Evolutionary conservation across 148 eudicot genomes (phyloP), one percentile per base, ranked within the genome.

Genomic region (Talinum fruticosum): DNA sequence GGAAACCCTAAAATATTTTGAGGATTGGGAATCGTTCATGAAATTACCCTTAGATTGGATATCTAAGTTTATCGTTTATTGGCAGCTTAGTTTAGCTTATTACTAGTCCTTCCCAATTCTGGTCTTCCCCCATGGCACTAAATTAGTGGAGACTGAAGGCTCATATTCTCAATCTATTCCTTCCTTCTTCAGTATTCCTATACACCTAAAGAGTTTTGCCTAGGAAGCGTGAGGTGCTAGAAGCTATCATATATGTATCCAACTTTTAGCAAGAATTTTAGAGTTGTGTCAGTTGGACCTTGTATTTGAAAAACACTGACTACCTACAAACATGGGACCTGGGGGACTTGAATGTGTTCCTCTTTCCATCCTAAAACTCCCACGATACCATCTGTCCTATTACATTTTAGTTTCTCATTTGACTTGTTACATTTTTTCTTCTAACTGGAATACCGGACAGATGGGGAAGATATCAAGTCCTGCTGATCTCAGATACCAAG

Each of bases 401-500:
- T 62, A 2, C 66, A 26, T 16, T 15, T 51, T 5, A 51, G 13
- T 66, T 33, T 3, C 34, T 54, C 18, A 35, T 44, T 21, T 37
- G 19, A 24, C 32, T 30, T 3, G 24, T 24, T 33, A 19, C 44
- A 71, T 75, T 54, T 47, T 10, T 12, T 35, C 74, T 54, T 41
- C 37, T 13, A 44, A 28, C 18, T 75, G 57, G 28, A 37, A 34
- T 73, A 34, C 57, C 10, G 69, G 19, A 66, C 88, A 95, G 99
- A 89, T 82, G 66, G 97, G 95, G 34, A 89, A 81, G 69, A 78
- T 93, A 86, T 90, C 92, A 30, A 89, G 97, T 83, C 99, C 99
- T 77, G 99, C 93, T 73, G 94, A 96, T 85, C 90, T 96, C 51
- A 88, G 99, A 87, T 93, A 89, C 84, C 78, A 69, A 73, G 99